Conservation (phyloP, 2,329 filamentous ascomycete species). For the Aspergillus hiratsukae region DNA sequence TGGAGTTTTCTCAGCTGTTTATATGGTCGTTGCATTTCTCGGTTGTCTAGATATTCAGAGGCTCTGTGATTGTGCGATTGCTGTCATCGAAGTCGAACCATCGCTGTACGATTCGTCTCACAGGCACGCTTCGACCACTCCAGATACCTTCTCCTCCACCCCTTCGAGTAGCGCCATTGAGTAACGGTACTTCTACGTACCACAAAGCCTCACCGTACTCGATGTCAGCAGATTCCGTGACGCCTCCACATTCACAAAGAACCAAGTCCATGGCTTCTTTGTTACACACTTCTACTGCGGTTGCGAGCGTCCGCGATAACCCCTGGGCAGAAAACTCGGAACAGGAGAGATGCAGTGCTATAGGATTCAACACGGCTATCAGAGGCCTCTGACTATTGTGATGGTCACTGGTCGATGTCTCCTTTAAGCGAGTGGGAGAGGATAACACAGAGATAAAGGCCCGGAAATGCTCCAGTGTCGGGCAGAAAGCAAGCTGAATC, state of each 20-base stretch:
- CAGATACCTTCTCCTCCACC: constrained; percentile 49
- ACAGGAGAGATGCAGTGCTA: constrained; percentile 41
- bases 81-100: constrained; percentile 60
- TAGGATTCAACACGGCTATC: constrained; percentile 39
- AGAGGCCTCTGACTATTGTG: constrained; percentile 15
- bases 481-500: constrained; percentile 66
- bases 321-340: constrained; percentile 47
- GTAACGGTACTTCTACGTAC: constrained; percentile 55
- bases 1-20: constrained; percentile 6
- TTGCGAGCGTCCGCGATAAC: constrained; percentile 42
- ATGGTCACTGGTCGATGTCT: neutral
- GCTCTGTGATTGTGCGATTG: constrained; percentile 12
- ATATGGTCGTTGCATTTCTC: constrained; percentile 6
- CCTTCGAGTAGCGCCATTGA: constrained; percentile 53
- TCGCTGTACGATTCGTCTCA: constrained; percentile 55
- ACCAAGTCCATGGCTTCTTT: constrained; percentile 28
- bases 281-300: constrained; percentile 35
- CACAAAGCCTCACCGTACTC: constrained; percentile 36
- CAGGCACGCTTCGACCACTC: constrained; percentile 56
- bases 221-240: constrained; percentile 23
- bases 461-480: constrained; percentile 71
- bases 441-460: constrained; percentile 63
- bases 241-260: constrained; percentile 40
- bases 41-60: constrained; percentile 1
- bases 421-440: neutral